Evolutionary conservation across 805 yeast species (phyloP), one percentile per base, ranked within the genome.

Genomic region (Pichia kluyveri): DNA sequence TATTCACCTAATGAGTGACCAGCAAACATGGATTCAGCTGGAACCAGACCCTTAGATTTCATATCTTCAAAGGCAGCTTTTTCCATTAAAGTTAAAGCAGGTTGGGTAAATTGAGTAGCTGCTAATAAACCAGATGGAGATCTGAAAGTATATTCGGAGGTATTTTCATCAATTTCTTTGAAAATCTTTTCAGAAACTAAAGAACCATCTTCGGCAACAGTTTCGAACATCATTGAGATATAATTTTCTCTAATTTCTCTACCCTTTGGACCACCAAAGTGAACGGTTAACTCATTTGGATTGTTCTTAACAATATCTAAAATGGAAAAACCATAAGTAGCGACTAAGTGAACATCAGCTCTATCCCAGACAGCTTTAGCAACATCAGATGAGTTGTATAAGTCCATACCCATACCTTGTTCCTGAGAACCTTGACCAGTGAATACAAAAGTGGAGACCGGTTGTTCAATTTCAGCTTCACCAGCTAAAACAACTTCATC

Each of bases 391-490:
- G 85, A 76, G 56, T 82, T 82, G 69, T 93, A 93, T 65, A 93
- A 78, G 69, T 93, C 99, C 99, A 93, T 93, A 77, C 99, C 99
- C 99, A 93, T 93, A 67, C 97, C 97, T 75, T 95, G 99, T 70
- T 95, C 99, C 72, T 93, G 99, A 52, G 99, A 91, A 69, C 99
- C 99, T 76, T 93, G 99, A 65, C 99, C 99, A 56, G 99, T 93
- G 73, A 95, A 93, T 50, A 93, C 96, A 67, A 86, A 93, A 19
- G 99, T 85, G 41, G 98, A 86, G 46, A 83, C 85, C 34, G 99
- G 99, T 73, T 93, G 99, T 60, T 93, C 98, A 61, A 95, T 90
- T 73, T 93, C 99, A 48, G 99, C 99, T 73, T 88, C 96, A 71
- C 98, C 99, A 46, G 76, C 67, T 59, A 93, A 75, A 19, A 93